Conservation (phyloP, 345 rosid species). For the Streptanthus diversifolius region DNA sequence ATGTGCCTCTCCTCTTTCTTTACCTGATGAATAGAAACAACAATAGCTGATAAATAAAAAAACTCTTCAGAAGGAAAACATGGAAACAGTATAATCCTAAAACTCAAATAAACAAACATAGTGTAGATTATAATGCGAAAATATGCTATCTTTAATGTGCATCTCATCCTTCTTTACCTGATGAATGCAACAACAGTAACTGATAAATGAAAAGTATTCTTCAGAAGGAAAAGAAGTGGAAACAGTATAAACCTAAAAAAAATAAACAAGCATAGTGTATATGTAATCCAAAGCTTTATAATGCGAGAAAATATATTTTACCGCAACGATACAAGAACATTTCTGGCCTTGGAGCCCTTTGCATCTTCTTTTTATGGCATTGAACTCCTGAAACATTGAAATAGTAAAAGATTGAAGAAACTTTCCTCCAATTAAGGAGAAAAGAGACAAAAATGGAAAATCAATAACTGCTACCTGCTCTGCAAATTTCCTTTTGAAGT, state of each 20-base stretch:
- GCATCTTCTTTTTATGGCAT: slow-evolving; percentile 63
- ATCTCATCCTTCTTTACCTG: slow-evolving; percentile 66
- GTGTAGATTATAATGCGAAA: neutral
- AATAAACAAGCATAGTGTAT: neutral
- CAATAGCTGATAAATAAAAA: neutral
- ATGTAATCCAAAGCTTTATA: neutral
- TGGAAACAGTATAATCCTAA: neutral
- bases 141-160: slow-evolving; percentile 41
- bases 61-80: neutral
- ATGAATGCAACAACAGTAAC: neutral
- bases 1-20: slow-evolving; percentile 54
- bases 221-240: neutral
- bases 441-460: neutral
- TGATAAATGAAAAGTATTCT: neutral
- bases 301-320: slow-evolving; percentile 28
- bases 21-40: slow-evolving; percentile 43
- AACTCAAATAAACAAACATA: neutral
- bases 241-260: no score
- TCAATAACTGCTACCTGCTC: slow-evolving; percentile 57
- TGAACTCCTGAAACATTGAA: slow-evolving; percentile 55
- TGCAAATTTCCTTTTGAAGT: slow-evolving; percentile 76
- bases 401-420: neutral
- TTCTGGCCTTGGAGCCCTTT: slow-evolving; percentile 46
- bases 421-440: neutral
- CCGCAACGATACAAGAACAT: slow-evolving; percentile 63